These are phyloP conservation scores for Aspergillus candidus DNA, from an alignment of 2,329 filamentous ascomycete genomes.

Conservation along the genomic window DNA sequence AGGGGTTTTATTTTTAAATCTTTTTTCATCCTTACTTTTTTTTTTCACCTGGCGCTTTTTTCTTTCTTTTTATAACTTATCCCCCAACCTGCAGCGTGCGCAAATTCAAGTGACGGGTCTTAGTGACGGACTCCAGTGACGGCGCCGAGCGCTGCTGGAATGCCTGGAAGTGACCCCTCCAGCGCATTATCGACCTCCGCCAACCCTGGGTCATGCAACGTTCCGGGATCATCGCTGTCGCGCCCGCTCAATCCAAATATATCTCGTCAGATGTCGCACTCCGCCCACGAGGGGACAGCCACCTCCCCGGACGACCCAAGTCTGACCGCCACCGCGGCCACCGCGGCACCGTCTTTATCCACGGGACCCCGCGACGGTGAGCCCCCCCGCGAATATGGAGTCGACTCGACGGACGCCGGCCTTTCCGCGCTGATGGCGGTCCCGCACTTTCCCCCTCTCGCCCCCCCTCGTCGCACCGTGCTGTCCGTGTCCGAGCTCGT, in stretches of 20 bases:
- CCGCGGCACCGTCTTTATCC: neutral
- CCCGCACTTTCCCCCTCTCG: conserved; percentile 20
- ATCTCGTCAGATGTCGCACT: conserved; percentile 4
- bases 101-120: too few species aligned
- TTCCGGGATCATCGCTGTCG: conserved; percentile 4
- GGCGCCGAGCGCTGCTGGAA: conserved; percentile 6
- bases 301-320: conserved; percentile 1
- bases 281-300: conserved; percentile 3
- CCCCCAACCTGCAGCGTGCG: too few species aligned
- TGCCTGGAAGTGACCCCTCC: neutral
- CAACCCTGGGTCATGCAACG: conserved; percentile 12
- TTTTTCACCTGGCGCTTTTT: too few species aligned
- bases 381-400: neutral
- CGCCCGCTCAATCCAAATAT: conserved; percentile 4
- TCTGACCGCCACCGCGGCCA: neutral
- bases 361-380: neutral
- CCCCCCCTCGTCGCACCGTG: conserved; percentile 15
- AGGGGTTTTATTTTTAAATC: conserved; percentile 1
- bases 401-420: conserved; percentile 14
- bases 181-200: neutral
- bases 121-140: neutral
- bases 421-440: conserved; percentile 27
- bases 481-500: conserved; percentile 23
- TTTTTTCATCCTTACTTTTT: neutral
- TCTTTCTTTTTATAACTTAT: too few species aligned